Conservation (phyloP, 75 land plant species). For the Cunninghamia lanceolata region DNA sequence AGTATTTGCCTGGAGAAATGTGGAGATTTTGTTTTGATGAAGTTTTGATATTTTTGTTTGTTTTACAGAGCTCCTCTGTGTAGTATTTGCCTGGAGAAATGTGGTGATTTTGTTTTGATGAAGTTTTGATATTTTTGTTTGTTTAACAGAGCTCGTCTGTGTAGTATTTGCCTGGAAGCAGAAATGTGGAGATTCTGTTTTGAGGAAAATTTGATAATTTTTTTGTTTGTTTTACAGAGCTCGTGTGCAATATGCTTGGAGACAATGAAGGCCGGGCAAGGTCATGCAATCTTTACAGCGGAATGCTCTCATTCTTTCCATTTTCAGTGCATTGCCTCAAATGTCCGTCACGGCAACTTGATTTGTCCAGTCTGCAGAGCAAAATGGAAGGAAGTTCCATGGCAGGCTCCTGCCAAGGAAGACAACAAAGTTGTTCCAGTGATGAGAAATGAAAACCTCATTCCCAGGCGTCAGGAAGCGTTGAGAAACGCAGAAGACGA, state of each 20-base stretch:
- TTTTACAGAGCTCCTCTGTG: too few relatives aligned
- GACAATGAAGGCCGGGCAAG: conserved; percentile 38
- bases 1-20: too few relatives aligned
- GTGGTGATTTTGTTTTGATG: too few relatives aligned
- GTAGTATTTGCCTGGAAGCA: not conserved
- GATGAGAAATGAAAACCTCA: not conserved
- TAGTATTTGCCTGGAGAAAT: too few relatives aligned
- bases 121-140: too few relatives aligned
- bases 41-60: too few relatives aligned
- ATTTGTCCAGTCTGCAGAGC: conserved; percentile 74
- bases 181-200: not conserved
- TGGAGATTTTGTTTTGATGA: too few relatives aligned
- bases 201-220: not conserved
- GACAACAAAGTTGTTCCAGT: not conserved
- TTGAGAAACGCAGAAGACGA: conserved; percentile 2
- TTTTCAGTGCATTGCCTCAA: conserved; percentile 68
- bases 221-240: conserved; percentile 25
- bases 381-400: conserved; percentile 63
- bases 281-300: conserved; percentile 76
- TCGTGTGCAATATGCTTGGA: conserved; percentile 83
- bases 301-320: conserved; percentile 89
- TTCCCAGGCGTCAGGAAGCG: conserved; percentile 6
- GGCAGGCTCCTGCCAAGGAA: conserved; percentile 31
- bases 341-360: conserved; percentile 39
- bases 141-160: too few relatives aligned